These are phyloP conservation scores for Saccharomycopsis fermentans DNA, from an alignment of 805 yeast genomes.

Conservation along the genomic window DNA sequence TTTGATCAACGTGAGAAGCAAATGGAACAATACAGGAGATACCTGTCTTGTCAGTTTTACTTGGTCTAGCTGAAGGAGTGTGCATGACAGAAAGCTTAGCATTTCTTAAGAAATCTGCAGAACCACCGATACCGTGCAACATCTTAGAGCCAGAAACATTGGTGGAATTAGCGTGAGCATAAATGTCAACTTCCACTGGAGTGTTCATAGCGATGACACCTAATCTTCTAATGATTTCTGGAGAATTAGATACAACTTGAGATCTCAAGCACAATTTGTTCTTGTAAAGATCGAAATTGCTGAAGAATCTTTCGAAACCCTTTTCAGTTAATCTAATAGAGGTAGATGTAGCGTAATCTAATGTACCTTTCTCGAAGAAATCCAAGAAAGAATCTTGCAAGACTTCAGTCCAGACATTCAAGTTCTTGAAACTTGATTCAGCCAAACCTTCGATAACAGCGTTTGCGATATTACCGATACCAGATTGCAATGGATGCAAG, in stretches of 20 bases:
- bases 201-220: slow-evolving; percentile 99
- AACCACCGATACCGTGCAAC: slow-evolving; percentile 97
- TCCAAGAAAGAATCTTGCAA: slow-evolving; percentile 96
- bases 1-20: slow-evolving; percentile 92
- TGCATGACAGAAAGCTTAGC: slow-evolving; percentile 97
- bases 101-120: slow-evolving; percentile 93
- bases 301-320: slow-evolving; percentile 82
- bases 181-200: slow-evolving; percentile 96
- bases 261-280: slow-evolving; percentile 83
- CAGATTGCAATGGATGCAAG: slow-evolving; percentile 92
- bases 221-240: slow-evolving; percentile 90
- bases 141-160: slow-evolving; percentile 93
- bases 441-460: slow-evolving; percentile 97
- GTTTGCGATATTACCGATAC: slow-evolving; percentile 97
- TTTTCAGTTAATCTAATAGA: slow-evolving; percentile 85
- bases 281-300: slow-evolving; percentile 80
- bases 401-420: slow-evolving; percentile 97
- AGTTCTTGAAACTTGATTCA: slow-evolving; percentile 71
- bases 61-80: slow-evolving; percentile 91
- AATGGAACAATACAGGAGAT: slow-evolving; percentile 94
- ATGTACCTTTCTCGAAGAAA: slow-evolving; percentile 85
- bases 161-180: slow-evolving; percentile 97
- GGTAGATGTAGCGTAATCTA: slow-evolving; percentile 92
- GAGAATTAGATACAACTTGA: slow-evolving; percentile 92
- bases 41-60: slow-evolving; percentile 90